phyloP scores from a whole-genome alignment of 1,139 yeast genomes.

The Blastobotrys serpentis region DNA sequence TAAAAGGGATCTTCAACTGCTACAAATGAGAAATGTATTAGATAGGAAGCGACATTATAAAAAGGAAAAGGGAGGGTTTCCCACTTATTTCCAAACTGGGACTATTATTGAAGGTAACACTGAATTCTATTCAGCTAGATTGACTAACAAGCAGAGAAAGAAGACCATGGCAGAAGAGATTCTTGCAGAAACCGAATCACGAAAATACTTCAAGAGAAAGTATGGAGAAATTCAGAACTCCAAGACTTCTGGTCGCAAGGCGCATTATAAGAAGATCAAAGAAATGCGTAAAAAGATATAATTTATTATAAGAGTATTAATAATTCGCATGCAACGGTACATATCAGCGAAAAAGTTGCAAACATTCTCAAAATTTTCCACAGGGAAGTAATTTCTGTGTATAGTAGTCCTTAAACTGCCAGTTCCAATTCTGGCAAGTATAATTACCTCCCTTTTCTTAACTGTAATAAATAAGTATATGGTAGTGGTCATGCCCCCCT shows the following conservation, averaged over 20 bases:
- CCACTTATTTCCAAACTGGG: constrained; percentile 85
- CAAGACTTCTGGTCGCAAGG: constrained; percentile 75
- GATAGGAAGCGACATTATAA: constrained; percentile 96
- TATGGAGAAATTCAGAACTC: constrained; percentile 73
- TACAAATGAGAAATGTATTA: constrained; percentile 84
- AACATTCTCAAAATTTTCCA: no score
- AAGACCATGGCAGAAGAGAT: constrained; percentile 78
- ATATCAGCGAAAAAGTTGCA: no score
- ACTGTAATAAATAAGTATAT: no score
- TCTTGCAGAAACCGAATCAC: constrained; percentile 66
- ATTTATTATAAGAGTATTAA: neutral
- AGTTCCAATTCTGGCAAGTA: no score
- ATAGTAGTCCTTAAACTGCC: no score
- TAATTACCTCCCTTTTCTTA: no score
- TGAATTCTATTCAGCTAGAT: constrained; percentile 71
- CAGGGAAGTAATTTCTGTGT: no score
- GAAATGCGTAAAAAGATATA: constrained; percentile 54
- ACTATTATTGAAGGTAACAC: constrained; percentile 80
- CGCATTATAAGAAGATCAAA: constrained; percentile 62
- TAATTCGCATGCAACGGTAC: neutral
- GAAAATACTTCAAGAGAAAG: constrained; percentile 79
- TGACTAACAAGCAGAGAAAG: constrained; percentile 71
- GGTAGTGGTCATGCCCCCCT: no score
- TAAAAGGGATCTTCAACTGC: constrained; percentile 72
- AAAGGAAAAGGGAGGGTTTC: constrained; percentile 77